phyloP scores from a whole-genome alignment of 768 basidiomycete species.

The Suillus occidentalis region DNA sequence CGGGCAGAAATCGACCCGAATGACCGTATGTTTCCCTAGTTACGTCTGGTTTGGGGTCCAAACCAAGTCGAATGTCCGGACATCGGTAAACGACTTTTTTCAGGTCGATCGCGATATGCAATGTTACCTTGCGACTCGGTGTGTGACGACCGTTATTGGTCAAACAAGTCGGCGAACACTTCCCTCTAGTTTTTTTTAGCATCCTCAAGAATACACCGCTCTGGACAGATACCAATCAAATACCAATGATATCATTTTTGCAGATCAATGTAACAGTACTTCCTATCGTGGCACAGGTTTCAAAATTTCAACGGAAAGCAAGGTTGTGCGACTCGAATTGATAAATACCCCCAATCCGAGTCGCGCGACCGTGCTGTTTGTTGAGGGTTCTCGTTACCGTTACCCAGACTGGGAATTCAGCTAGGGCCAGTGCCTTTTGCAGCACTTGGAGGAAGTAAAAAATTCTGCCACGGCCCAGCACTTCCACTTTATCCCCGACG shows the following conservation, averaged over 20 bases:
- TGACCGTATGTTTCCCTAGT: neutral
- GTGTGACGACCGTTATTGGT: neutral
- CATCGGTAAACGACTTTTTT: neutral
- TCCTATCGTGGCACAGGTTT: neutral
- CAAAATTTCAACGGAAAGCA: neutral
- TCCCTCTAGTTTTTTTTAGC: neutral
- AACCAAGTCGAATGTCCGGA: neutral
- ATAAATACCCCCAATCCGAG: neutral
- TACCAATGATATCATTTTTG: neutral
- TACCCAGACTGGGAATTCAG: neutral
- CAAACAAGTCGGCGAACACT: neutral
- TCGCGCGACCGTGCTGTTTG: neutral
- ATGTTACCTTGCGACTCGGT: neutral
- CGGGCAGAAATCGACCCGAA: neutral
- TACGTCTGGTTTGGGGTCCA: conserved; percentile 1
- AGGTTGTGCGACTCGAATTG: neutral
- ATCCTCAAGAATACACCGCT: neutral
- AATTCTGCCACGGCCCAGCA: neutral
- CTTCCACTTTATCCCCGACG: neutral
- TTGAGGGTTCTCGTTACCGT: neutral
- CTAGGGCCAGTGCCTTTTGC: neutral
- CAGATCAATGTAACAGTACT: neutral
- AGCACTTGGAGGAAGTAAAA: neutral
- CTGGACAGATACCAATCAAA: neutral
- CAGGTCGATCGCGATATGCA: neutral